Evolutionary conservation across 129 eudicot species (phyloP).

Genomic region (Cynara cardunculus): DNA sequence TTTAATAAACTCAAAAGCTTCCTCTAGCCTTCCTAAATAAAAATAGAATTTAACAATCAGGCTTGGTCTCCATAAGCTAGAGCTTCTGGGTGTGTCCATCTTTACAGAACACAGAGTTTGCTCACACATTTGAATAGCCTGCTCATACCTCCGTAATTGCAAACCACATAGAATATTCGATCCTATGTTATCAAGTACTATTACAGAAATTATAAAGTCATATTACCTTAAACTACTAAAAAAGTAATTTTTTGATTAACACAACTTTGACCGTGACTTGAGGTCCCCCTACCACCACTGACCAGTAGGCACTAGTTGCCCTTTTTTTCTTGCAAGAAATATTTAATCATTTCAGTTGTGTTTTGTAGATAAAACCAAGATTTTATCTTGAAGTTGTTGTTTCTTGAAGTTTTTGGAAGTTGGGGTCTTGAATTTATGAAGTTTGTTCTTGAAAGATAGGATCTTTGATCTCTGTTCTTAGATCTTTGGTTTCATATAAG

Average conservation of each 20-base stretch:
- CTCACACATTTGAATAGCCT: slow-evolving; percentile 75
- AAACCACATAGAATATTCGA: slow-evolving; percentile 2
- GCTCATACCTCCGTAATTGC: slow-evolving; percentile 78
- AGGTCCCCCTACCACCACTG: too few species aligned
- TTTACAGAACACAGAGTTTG: slow-evolving; percentile 52
- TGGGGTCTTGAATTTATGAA: too few species aligned
- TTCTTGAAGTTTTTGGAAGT: too few species aligned
- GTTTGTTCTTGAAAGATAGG: too few species aligned
- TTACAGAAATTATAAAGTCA: background rate
- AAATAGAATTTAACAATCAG: slow-evolving; percentile 58
- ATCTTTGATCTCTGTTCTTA: too few species aligned
- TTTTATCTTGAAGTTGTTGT: too few species aligned
- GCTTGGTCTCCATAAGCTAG: slow-evolving; percentile 49
- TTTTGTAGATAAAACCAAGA: too few species aligned
- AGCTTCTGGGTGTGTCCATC: slow-evolving; percentile 27
- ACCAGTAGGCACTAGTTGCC: too few species aligned
- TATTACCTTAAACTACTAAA: background rate
- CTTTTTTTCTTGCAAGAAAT: too few species aligned
- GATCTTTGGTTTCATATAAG: too few species aligned
- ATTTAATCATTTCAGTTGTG: too few species aligned
- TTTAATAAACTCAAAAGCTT: slow-evolving; percentile 65
- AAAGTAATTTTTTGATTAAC: background rate
- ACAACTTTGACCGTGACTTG: too few species aligned
- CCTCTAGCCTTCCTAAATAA: slow-evolving; percentile 76
- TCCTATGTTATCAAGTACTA: background rate